Evolutionary conservation across 345 rosid species (phyloP).

Genomic region (Gossypium raimondii): DNA sequence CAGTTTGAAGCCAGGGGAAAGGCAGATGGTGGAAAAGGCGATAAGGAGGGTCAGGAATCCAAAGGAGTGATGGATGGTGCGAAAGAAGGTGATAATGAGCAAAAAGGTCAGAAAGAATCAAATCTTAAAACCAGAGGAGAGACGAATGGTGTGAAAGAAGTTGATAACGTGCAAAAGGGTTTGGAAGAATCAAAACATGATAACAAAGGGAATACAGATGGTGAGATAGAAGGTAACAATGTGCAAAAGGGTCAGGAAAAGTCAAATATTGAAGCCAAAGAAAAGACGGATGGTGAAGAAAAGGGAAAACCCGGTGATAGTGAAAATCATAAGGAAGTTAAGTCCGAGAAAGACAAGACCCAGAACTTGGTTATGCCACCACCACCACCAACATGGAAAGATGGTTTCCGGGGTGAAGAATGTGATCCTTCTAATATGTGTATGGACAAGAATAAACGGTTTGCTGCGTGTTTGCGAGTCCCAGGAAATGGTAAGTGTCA

Average conservation of each 20-base stretch:
- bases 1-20: not conserved
- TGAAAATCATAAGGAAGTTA: constrained; percentile 13
- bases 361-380: not conserved
- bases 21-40: not conserved
- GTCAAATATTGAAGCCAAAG: not conserved
- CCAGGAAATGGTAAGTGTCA: constrained; percentile 60
- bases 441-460: constrained; percentile 38
- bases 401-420: constrained; percentile 42
- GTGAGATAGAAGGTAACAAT: not conserved
- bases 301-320: constrained; percentile 9
- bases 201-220: not conserved
- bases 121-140: not conserved
- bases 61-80: constrained; percentile 11
- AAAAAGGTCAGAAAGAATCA: not conserved
- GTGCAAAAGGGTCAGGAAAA: not conserved
- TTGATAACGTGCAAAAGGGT: not conserved
- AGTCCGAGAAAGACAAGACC: constrained; percentile 13
- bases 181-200: not conserved
- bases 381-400: constrained; percentile 19
- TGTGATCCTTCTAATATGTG: constrained; percentile 73
- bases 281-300: constrained; percentile 12
- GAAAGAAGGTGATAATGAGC: constrained; percentile 2
- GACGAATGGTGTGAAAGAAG: not conserved
- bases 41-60: not conserved
- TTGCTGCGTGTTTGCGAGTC: constrained; percentile 77